Evolutionary conservation across 768 basidiomycete genomes (phyloP).

Genomic region (Hypholoma fasciculare): DNA sequence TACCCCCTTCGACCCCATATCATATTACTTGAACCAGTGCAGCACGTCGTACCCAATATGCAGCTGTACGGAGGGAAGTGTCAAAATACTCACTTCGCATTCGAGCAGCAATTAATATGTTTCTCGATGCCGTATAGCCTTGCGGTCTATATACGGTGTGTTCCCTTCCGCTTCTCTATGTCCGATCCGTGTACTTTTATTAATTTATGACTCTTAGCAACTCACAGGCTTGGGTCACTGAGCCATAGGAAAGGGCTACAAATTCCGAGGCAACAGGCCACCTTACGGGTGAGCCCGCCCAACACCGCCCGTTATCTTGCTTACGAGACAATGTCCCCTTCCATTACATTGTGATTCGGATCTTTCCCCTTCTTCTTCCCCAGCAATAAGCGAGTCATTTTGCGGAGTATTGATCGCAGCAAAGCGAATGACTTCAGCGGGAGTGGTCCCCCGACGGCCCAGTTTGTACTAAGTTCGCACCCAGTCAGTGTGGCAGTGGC

Average conservation of each 20-base stretch:
- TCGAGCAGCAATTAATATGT: conserved; percentile 5
- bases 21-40: background rate
- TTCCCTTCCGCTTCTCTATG: conserved; percentile 6
- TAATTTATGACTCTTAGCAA: conserved; percentile 1
- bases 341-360: conserved; percentile 8
- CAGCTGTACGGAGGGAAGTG: background rate
- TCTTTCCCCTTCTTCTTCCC: conserved; percentile 17
- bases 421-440: conserved; percentile 4
- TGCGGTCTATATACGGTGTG: background rate
- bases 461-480: conserved; percentile 4
- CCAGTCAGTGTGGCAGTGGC: conserved; percentile 6
- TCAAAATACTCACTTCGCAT: background rate
- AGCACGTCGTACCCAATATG: background rate
- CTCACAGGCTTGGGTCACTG: background rate
- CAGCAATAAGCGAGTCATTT: conserved; percentile 11
- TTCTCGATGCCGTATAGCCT: conserved; percentile 5
- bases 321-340: conserved; percentile 13
- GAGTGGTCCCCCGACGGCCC: conserved; percentile 3
- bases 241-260: conserved; percentile 4
- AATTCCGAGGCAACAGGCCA: conserved; percentile 4
- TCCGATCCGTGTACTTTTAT: conserved; percentile 8
- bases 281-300: conserved; percentile 6
- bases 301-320: conserved; percentile 8
- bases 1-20: background rate
- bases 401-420: conserved; percentile 8